Evolutionary conservation across 75 land plant species (phyloP).

Genomic region (Cunninghamia lanceolata): DNA sequence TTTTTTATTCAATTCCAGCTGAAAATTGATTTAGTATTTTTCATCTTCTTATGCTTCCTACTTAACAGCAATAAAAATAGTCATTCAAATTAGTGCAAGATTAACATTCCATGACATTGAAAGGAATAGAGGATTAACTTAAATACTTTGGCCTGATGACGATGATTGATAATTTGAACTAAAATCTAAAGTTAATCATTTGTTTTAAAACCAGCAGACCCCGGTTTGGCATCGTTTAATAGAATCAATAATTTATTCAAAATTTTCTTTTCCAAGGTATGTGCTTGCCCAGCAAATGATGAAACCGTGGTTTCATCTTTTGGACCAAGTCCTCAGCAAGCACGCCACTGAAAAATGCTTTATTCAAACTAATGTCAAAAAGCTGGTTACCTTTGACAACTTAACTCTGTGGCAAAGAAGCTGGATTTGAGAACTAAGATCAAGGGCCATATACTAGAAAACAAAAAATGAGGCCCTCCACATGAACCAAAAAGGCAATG

Average conservation of each 20-base stretch:
- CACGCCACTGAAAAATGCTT: conserved; percentile 1
- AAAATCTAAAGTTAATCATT: neutral
- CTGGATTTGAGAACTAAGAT: neutral
- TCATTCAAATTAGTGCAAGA: neutral
- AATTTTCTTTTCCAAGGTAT: neutral
- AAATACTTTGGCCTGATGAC: neutral
- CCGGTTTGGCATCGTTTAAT: neutral
- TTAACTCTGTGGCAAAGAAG: neutral
- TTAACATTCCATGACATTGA: neutral
- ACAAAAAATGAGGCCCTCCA: neutral
- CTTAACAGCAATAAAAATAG: neutral
- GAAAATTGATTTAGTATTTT: neutral
- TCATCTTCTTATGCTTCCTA: neutral
- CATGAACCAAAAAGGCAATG: neutral
- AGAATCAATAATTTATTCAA: conserved; percentile 1
- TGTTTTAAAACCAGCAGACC: neutral
- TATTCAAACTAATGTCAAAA: neutral
- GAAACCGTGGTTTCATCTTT: neutral
- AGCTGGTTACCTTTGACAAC: neutral
- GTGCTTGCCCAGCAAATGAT: neutral
- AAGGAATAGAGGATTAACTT: neutral
- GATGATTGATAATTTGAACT: neutral
- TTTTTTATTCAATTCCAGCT: neutral
- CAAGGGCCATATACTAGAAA: neutral
- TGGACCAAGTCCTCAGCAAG: neutral